Evolutionary conservation across 2,329 filamentous ascomycete genomes (phyloP).

Genomic region (Claviceps sp.): DNA sequence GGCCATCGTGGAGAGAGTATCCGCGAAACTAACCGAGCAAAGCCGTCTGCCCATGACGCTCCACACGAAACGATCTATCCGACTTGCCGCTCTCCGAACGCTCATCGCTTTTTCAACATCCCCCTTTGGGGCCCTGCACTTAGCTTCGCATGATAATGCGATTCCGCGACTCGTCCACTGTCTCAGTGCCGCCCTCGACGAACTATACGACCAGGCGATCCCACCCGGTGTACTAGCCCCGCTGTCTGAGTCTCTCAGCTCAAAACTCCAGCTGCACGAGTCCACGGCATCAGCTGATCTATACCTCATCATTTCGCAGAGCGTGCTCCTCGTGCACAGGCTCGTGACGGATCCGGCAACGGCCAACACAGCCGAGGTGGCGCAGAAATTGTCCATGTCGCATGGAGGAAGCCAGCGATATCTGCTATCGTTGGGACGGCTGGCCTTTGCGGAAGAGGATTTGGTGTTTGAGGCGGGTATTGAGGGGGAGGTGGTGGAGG

Average conservation of each 20-base stretch:
- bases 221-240: slow-evolving; percentile 25
- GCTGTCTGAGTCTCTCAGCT: slow-evolving; percentile 5
- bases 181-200: slow-evolving; percentile 51
- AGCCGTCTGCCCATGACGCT: slow-evolving; percentile 25
- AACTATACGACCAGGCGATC: slow-evolving; percentile 49
- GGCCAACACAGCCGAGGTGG: slow-evolving; percentile 42
- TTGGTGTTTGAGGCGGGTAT: slow-evolving; percentile 64
- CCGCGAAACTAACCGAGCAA: slow-evolving; percentile 45
- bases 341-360: slow-evolving; percentile 36
- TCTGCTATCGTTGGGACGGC: slow-evolving; percentile 61
- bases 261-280: slow-evolving; percentile 7
- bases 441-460: slow-evolving; percentile 76
- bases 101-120: slow-evolving; percentile 48
- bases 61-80: slow-evolving; percentile 28
- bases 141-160: slow-evolving; percentile 54
- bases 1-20: slow-evolving; percentile 47
- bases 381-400: slow-evolving; percentile 55
- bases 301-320: slow-evolving; percentile 33
- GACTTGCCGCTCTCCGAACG: slow-evolving; percentile 36
- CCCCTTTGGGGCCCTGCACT: slow-evolving; percentile 47
- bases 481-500: slow-evolving; percentile 63
- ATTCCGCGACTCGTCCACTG: slow-evolving; percentile 65
- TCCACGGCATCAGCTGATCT: slow-evolving; percentile 17
- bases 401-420: slow-evolving; percentile 71
- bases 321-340: slow-evolving; percentile 36